Conservation (phyloP, 2,329 filamentous ascomycete species). For the Cercospora canescens region DNA sequence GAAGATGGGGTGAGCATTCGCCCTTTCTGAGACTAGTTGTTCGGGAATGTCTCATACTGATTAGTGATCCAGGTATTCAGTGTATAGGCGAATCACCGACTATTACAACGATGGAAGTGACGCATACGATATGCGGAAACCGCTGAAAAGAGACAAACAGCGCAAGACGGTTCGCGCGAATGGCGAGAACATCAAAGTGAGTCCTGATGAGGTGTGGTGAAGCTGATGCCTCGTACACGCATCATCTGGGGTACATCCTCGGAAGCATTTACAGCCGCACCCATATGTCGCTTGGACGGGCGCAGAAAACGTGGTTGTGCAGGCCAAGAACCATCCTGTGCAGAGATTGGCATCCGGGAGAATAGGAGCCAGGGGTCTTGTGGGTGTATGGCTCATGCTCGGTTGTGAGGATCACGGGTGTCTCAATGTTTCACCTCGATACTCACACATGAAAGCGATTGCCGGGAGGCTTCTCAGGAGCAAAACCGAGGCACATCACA, state of each 20-base stretch:
- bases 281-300: background rate
- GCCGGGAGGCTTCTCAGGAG: background rate
- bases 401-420: background rate
- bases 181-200: constrained; percentile 76
- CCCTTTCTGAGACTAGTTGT: background rate
- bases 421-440: background rate
- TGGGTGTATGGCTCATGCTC: too few species aligned
- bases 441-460: background rate
- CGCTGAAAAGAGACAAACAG: constrained; percentile 76
- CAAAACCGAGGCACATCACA: background rate
- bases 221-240: background rate
- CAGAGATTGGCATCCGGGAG: background rate
- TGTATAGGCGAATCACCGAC: constrained; percentile 83
- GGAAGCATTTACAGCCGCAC: background rate
- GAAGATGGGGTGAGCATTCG: constrained; percentile 68
- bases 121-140: constrained; percentile 96
- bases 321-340: background rate
- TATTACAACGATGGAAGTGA: constrained; percentile 97
- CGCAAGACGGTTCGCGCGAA: constrained; percentile 75
- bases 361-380: background rate
- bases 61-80: constrained; percentile 59
- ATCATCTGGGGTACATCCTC: background rate
- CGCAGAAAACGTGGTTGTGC: background rate
- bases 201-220: constrained; percentile 84
- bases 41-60: background rate